phyloP scores from a whole-genome alignment of 1,139 yeast genomes.

The Zygoascus sp. region DNA sequence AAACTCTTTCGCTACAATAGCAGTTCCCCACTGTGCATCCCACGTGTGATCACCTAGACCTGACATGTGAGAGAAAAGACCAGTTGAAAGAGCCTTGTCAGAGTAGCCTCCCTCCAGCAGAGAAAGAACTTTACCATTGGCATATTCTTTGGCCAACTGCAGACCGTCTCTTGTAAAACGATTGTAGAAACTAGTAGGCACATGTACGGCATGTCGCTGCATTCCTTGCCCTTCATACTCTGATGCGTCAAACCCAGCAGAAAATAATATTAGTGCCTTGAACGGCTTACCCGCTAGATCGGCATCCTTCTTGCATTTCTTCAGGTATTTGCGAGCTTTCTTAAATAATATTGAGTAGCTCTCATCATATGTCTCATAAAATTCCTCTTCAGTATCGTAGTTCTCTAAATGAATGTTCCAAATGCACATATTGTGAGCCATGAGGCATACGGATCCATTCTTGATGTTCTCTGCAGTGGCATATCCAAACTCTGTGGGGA shows the following conservation, averaged over 20 bases:
- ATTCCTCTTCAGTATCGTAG: conserved; percentile 59
- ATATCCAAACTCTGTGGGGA: conserved; percentile 76
- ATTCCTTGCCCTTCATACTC: conserved; percentile 76
- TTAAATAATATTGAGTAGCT: conserved; percentile 60
- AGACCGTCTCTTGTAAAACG: conserved; percentile 70
- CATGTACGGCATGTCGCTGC: conserved; percentile 83
- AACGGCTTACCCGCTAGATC: conserved; percentile 38
- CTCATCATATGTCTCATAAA: conserved; percentile 56
- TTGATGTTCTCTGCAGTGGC: conserved; percentile 68
- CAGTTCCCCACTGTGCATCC: conserved; percentile 47
- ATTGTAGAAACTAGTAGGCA: conserved; percentile 77
- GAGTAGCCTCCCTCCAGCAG: conserved; percentile 85
- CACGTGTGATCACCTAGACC: conserved; percentile 58
- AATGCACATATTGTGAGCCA: conserved; percentile 69
- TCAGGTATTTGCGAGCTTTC: conserved; percentile 64
- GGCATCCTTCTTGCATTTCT: conserved; percentile 36
- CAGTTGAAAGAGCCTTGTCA: conserved; percentile 77
- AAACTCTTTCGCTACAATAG: conserved; percentile 60
- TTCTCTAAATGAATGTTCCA: conserved; percentile 83
- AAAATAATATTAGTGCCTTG: conserved; percentile 65
- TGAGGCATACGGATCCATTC: conserved; percentile 77
- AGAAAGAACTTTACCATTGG: conserved; percentile 62
- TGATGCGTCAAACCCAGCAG: conserved; percentile 88
- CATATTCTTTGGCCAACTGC: conserved; percentile 55
- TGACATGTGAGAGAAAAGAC: conserved; percentile 71